Percentiles rank a stretch among this genome's conserved stretches.
Evolutionary conservation across 2,329 filamentous ascomycete species (phyloP).

Genomic region (Colletotrichum sansevieriae): DNA sequence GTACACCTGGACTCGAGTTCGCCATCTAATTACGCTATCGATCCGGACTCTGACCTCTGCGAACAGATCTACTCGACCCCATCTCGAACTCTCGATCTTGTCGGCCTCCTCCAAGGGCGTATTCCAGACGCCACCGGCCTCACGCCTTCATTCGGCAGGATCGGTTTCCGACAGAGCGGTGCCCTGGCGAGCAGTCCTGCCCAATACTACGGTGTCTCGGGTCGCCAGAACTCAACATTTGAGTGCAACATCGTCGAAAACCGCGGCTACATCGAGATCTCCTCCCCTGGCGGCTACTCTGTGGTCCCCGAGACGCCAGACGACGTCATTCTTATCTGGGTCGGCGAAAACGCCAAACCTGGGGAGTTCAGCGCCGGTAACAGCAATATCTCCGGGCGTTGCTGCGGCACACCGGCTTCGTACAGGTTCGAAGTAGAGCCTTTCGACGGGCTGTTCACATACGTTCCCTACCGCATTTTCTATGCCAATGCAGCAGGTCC

Average conservation of each 20-base stretch:
- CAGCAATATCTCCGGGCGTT: slow-evolving; percentile 4
- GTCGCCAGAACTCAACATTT: neutral
- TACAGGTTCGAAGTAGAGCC: slow-evolving; percentile 1
- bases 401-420: neutral
- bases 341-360: neutral
- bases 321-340: slow-evolving; percentile 5
- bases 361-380: neutral
- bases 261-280: slow-evolving; percentile 5
- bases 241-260: slow-evolving; percentile 3
- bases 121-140: neutral
- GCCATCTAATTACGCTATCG: neutral
- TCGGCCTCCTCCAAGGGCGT: neutral
- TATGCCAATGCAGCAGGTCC: neutral
- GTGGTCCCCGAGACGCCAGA: neutral
- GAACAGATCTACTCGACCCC: neutral
- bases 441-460: neutral
- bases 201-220: neutral
- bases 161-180: neutral
- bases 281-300: neutral
- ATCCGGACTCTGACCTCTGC: neutral
- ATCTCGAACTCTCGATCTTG: neutral
- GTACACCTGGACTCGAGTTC: slow-evolving; percentile 10
- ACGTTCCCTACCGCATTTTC: slow-evolving; percentile 14
- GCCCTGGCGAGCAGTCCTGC: neutral
- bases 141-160: neutral